Conservation (phyloP, 345 rosid species). For the Euphorbia lathyris region DNA sequence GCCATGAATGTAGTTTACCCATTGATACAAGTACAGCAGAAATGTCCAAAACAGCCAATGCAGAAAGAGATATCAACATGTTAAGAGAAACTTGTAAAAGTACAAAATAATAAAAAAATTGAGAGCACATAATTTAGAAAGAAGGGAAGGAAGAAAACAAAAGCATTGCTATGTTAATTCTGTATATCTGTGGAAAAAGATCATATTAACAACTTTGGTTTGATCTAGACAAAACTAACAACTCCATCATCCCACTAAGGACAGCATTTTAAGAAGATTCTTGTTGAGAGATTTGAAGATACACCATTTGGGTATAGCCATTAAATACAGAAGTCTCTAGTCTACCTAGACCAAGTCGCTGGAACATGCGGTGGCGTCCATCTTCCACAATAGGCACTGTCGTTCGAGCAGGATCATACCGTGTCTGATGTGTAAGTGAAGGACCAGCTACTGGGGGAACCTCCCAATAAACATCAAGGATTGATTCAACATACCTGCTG, state of each 20-base stretch:
- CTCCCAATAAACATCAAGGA: slow-evolving; percentile 93
- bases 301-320: slow-evolving; percentile 98
- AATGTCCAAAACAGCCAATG: not conserved
- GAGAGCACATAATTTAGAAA: not conserved
- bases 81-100: not conserved
- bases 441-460: slow-evolving; percentile 95
- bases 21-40: too few species aligned
- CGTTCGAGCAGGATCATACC: slow-evolving; percentile 88
- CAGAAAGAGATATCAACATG: not conserved
- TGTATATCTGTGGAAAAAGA: slow-evolving; percentile 9
- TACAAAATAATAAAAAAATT: not conserved
- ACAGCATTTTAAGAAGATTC: slow-evolving; percentile 36
- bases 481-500: slow-evolving; percentile 76
- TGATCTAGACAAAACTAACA: slow-evolving; percentile 17
- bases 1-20: too few species aligned
- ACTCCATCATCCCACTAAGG: slow-evolving; percentile 19
- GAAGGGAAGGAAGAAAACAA: not conserved
- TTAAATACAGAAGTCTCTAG: slow-evolving; percentile 78
- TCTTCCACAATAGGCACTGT: slow-evolving; percentile 81
- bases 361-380: slow-evolving; percentile 71
- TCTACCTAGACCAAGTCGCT: slow-evolving; percentile 67
- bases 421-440: slow-evolving; percentile 89
- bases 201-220: slow-evolving; percentile 31
- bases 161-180: not conserved
- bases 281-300: slow-evolving; percentile 67